Evolutionary conservation across 331 rosid species (phyloP).

Genomic region (Quercus phellos): DNA sequence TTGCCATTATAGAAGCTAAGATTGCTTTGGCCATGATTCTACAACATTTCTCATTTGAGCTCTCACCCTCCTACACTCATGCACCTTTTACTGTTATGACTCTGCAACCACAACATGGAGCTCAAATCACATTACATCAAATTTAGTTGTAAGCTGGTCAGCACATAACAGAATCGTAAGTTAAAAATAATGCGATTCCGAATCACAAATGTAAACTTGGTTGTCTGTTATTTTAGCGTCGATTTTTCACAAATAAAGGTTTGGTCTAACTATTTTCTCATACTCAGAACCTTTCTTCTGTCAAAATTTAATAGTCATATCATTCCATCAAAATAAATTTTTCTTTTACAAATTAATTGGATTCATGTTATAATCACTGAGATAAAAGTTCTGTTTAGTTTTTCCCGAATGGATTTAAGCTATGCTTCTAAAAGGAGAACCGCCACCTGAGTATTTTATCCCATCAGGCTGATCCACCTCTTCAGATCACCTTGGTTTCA

Average conservation of each 20-base stretch:
- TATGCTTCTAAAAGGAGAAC: neutral
- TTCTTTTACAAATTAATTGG: neutral
- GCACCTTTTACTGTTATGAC: constrained; percentile 48
- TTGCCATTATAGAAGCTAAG: constrained; percentile 46
- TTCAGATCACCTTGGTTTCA: no score
- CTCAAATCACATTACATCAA: constrained; percentile 35
- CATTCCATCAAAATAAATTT: neutral
- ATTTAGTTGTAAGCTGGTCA: constrained; percentile 14
- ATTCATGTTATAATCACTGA: neutral
- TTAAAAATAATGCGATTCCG: constrained; percentile 8
- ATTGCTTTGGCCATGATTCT: constrained; percentile 40
- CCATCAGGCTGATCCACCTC: neutral
- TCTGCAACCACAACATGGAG: constrained; percentile 64
- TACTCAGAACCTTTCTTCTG: neutral
- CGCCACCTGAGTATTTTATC: neutral
- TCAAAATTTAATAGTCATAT: neutral
- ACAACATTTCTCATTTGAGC: constrained; percentile 38
- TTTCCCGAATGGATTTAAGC: neutral
- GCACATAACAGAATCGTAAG: neutral
- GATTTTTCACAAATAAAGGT: neutral
- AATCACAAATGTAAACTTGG: neutral
- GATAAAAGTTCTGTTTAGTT: neutral
- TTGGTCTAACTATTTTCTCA: neutral
- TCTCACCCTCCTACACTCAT: constrained; percentile 47
- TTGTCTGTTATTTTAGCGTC: neutral